Base-by-base conservation (phyloP, 1,284 basidiomycete genomes). In the Sanghuangporus sanghuang region DNA sequence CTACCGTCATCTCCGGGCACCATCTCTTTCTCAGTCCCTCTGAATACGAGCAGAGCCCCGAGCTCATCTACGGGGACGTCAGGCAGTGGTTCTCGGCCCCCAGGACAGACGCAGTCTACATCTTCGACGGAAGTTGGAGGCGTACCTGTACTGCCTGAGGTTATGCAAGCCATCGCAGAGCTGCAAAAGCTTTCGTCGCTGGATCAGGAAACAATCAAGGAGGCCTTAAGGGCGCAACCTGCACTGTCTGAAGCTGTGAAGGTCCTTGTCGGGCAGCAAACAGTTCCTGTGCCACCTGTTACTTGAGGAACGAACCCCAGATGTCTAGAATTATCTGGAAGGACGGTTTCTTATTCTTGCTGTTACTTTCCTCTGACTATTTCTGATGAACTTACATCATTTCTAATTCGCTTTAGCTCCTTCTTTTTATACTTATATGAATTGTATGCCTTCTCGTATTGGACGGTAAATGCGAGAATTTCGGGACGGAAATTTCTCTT, bases 201-300 rank as follows among this genome's bases (percentile, higher is more conserved):
- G 16, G 60, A 65, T 8, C 64, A 60, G 9, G 42, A 12, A 6
- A 35, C 38, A 18, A 18, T 65, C 12, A 27, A 57, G 18, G 64
- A 42, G 38, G 61, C 59, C 7, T 39, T 65, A 11, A 44, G 59
- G 16, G 18, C 59, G 2, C 61, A 49, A 12, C 64, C 64, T 27
- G 42, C 42, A 5, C 52, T 65, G 35, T 21, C 42, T 8, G 64
- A 62, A 35, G 61, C 64, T 16, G 21, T 59, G 38, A 57, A 54
- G 36, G 32, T 54, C 7, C 53, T 54, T 38, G 32, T 54, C 8
- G 53, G 32, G 16, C 32, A 38, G 7, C 53, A 54, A 27, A n/a
- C 52, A 32, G 32, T 7, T 5, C 44, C 16, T n/a, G 16, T 46
- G 8, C 16, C 44, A 32, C 2, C 27, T 32, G 27, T 32, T 0